phyloP scores from a whole-genome alignment of 208 protist species.

The Naegleria gruberi region DNA sequence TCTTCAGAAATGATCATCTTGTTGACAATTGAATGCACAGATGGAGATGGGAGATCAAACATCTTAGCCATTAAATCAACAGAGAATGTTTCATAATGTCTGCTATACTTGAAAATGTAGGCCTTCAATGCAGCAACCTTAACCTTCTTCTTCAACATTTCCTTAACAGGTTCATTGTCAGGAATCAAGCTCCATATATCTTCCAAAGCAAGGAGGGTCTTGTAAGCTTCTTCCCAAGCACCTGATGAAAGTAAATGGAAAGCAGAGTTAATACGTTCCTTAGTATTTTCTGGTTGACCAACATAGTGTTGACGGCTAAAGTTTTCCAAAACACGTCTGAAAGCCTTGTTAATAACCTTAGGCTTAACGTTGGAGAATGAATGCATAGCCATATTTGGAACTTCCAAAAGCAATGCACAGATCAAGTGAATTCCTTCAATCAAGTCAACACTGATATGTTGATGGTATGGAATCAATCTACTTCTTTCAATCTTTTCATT shows the following conservation, averaged over 20 bases:
- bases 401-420: not conserved
- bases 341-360: slow-evolving; percentile 48
- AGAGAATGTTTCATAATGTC: slow-evolving; percentile 23
- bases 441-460: slow-evolving; percentile 77
- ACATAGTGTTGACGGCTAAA: slow-evolving; percentile 53
- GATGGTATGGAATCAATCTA: slow-evolving; percentile 68
- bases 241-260: slow-evolving; percentile 41
- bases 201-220: not conserved
- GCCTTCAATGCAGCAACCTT: slow-evolving; percentile 26
- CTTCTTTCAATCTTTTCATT: slow-evolving; percentile 57
- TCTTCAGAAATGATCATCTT: slow-evolving; percentile 32
- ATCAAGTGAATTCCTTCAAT: slow-evolving; percentile 70
- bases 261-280: slow-evolving; percentile 60
- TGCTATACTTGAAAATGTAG: slow-evolving; percentile 27
- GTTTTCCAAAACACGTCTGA: slow-evolving; percentile 56
- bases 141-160: slow-evolving; percentile 20
- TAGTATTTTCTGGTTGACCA: slow-evolving; percentile 67
- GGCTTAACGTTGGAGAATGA: not conserved
- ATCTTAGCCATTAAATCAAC: slow-evolving; percentile 2
- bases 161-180: slow-evolving; percentile 11
- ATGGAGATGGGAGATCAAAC: slow-evolving; percentile 14
- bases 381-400: slow-evolving; percentile 2
- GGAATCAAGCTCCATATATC: slow-evolving; percentile 27
- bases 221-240: slow-evolving; percentile 19
- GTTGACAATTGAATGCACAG: slow-evolving; percentile 26